These are phyloP conservation scores for Fraxinus angustifolia DNA, from an alignment of 305 asterid species.

Conservation along the genomic window DNA sequence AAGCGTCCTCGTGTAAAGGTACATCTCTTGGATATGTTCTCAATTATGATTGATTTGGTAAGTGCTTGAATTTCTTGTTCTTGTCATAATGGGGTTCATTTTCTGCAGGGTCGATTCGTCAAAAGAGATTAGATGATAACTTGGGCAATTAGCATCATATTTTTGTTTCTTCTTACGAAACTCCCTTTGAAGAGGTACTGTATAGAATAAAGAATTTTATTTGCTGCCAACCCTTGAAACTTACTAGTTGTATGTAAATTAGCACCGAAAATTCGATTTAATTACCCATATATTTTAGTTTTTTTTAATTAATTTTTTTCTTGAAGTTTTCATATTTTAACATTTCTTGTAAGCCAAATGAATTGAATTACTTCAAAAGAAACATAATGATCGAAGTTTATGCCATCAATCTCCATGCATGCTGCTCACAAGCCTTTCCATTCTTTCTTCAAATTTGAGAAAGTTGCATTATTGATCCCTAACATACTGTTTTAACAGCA, in stretches of 20 bases:
- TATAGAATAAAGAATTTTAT: constrained; percentile 20
- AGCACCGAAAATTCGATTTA: background rate
- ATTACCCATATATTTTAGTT: background rate
- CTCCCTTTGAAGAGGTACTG: constrained; percentile 16
- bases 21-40: background rate
- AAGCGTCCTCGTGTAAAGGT: constrained; percentile 92
- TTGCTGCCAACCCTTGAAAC: background rate
- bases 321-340: background rate
- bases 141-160: background rate
- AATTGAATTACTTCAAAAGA: background rate
- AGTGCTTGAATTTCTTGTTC: background rate
- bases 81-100: background rate
- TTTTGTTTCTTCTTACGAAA: background rate
- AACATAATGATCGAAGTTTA: background rate
- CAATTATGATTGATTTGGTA: background rate
- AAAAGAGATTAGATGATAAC: constrained; percentile 45
- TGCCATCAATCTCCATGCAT: background rate
- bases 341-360: background rate
- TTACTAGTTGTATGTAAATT: background rate
- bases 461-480: background rate
- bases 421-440: background rate
- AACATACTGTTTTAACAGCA: background rate
- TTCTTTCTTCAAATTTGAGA: background rate
- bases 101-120: constrained; percentile 79
- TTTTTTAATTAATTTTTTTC: background rate